phyloP scores from a whole-genome alignment of 768 basidiomycete species.

The Trametes cinnabarina region DNA sequence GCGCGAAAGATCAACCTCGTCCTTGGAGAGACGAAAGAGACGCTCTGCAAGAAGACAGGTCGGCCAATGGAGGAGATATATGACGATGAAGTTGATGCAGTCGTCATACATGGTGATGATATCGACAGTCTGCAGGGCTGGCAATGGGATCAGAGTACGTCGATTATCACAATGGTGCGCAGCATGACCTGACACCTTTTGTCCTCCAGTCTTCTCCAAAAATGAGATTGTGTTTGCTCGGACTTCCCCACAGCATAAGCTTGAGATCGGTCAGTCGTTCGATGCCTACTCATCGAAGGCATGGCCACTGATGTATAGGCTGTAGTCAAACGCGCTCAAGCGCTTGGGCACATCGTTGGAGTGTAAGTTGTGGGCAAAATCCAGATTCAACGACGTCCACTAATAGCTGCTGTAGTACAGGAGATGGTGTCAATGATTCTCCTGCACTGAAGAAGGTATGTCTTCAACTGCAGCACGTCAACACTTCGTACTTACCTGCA shows the following conservation, averaged over 20 bases:
- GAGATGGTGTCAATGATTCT: constrained; percentile 72
- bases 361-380: constrained; percentile 46
- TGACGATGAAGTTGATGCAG: constrained; percentile 64
- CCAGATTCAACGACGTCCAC: not conserved
- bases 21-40: constrained; percentile 62
- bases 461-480: too few relatives aligned
- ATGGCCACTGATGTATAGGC: not conserved
- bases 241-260: constrained; percentile 70
- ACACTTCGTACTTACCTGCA: too few relatives aligned
- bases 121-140: constrained; percentile 66
- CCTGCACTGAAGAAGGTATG: constrained; percentile 60
- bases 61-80: constrained; percentile 57
- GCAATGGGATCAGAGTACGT: constrained; percentile 69
- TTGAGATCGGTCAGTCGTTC: constrained; percentile 55
- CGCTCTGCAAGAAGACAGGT: constrained; percentile 54
- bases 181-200: not conserved
- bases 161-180: not conserved
- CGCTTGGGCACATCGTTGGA: constrained; percentile 68
- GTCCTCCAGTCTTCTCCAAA: constrained; percentile 56
- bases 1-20: constrained; percentile 72
- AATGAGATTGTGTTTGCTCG: constrained; percentile 71
- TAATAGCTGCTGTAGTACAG: constrained; percentile 42
- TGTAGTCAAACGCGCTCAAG: constrained; percentile 67
- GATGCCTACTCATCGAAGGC: not conserved
- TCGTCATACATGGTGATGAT: constrained; percentile 67